These are phyloP conservation scores for Fusarium denticulatum DNA, from an alignment of 2,329 filamentous ascomycete species.

Conservation along the genomic window DNA sequence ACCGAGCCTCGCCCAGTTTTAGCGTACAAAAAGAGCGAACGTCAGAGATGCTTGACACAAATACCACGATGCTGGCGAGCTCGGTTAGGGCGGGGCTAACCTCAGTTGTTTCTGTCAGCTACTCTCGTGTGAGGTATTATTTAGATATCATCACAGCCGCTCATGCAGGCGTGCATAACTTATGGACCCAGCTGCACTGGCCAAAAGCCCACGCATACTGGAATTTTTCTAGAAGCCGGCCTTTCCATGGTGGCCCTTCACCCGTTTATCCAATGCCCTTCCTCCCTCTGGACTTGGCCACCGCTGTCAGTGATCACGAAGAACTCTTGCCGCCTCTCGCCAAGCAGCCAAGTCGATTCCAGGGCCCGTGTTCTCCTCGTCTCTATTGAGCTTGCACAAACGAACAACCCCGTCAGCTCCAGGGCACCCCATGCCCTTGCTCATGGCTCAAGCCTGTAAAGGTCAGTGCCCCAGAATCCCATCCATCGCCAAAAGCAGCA, in stretches of 20 bases:
- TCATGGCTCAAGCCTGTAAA: background rate
- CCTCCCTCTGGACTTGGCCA: slow-evolving; percentile 18
- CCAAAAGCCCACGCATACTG: slow-evolving; percentile 28
- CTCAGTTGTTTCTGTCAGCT: slow-evolving; percentile 25
- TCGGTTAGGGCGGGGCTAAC: background rate
- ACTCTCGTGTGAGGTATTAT: slow-evolving; percentile 13
- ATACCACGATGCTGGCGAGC: slow-evolving; percentile 1
- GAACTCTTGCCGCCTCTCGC: slow-evolving; percentile 28
- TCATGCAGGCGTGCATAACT: slow-evolving; percentile 28
- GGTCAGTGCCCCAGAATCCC: slow-evolving; percentile 27
- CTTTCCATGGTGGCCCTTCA: slow-evolving; percentile 27
- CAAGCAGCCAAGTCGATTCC: slow-evolving; percentile 31
- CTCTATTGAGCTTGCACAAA: slow-evolving; percentile 11
- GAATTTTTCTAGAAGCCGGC: slow-evolving; percentile 44
- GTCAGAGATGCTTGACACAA: slow-evolving; percentile 22
- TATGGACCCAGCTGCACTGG: slow-evolving; percentile 22
- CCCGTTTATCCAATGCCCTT: slow-evolving; percentile 9
- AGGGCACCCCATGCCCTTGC: slow-evolving; percentile 34
- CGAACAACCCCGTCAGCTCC: slow-evolving; percentile 23
- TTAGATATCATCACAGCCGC: slow-evolving; percentile 16
- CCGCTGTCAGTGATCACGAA: slow-evolving; percentile 31
- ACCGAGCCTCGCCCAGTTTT: slow-evolving; percentile 3
- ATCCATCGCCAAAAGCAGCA: slow-evolving; percentile 17
- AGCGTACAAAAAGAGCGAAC: slow-evolving; percentile 18
- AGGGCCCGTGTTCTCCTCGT: slow-evolving; percentile 30